These are phyloP conservation scores for Plasmopara halstedii DNA, from an alignment of 352 stramenopile genomes.

Conservation along the genomic window DNA sequence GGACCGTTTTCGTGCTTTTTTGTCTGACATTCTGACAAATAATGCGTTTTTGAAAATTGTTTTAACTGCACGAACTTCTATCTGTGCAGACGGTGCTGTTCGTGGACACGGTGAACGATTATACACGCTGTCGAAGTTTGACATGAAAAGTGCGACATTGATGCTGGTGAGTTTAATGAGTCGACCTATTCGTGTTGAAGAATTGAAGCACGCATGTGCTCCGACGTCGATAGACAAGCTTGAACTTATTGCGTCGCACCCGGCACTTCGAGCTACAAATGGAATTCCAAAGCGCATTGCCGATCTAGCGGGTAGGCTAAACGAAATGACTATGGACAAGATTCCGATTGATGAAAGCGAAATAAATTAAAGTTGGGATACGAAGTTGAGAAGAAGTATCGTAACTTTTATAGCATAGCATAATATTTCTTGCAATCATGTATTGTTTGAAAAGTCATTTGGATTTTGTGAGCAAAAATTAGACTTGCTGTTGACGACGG, in stretches of 20 bases:
- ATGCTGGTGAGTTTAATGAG: conserved; percentile 72
- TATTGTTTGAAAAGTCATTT: too few relatives aligned
- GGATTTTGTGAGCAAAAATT: too few relatives aligned
- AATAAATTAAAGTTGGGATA: conserved; percentile 20
- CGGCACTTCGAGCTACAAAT: conserved; percentile 44
- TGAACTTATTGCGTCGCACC: conserved; percentile 68
- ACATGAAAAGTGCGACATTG: conserved; percentile 61
- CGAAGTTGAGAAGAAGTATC: too few relatives aligned
- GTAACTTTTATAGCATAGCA: too few relatives aligned
- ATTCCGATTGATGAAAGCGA: conserved; percentile 33
- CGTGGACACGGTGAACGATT: conserved; percentile 61
- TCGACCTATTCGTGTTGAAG: conserved; percentile 58
- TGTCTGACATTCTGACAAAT: conserved; percentile 66
- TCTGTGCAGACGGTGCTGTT: conserved; percentile 56
- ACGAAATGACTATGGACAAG: conserved; percentile 62
- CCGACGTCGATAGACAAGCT: conserved; percentile 46
- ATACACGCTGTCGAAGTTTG: conserved; percentile 59
- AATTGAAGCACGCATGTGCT: conserved; percentile 36
- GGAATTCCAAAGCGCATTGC: conserved; percentile 65
- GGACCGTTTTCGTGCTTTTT: conserved; percentile 55
- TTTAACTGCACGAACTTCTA: conserved; percentile 48
- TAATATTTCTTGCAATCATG: too few relatives aligned
- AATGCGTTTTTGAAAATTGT: conserved; percentile 70
- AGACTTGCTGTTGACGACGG: conserved; percentile 70
- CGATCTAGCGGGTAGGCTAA: conserved; percentile 59